Evolutionary conservation across 306 rosid genomes (phyloP).

Genomic region (Rosa lucieae): DNA sequence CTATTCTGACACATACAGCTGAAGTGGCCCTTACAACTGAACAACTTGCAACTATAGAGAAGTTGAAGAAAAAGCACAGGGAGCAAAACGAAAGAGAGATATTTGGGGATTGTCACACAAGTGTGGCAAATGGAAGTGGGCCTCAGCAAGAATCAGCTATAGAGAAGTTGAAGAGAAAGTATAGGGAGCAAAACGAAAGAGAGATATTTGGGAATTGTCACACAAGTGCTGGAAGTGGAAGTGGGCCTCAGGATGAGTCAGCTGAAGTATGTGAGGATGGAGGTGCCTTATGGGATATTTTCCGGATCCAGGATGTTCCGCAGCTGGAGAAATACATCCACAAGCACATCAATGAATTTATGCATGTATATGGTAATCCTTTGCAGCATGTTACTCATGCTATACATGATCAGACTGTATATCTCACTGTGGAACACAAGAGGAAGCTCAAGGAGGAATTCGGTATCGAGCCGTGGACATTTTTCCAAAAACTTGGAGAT

Average conservation of each 20-base stretch:
- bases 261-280: conserved; percentile 19
- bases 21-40: conserved; percentile 29
- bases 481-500: conserved; percentile 52
- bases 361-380: conserved; percentile 58
- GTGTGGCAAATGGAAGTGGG: background rate
- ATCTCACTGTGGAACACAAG: conserved; percentile 62
- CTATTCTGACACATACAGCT: conserved; percentile 68
- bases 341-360: conserved; percentile 70
- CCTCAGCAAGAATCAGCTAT: background rate
- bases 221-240: too few species aligned
- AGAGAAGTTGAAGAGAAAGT: too few species aligned
- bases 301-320: conserved; percentile 76
- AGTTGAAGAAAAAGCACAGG: conserved; percentile 38
- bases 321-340: conserved; percentile 67
- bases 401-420: conserved; percentile 70
- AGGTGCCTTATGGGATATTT: conserved; percentile 92
- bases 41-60: conserved; percentile 20
- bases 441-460: conserved; percentile 73
- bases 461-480: conserved; percentile 56
- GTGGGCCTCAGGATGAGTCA: background rate
- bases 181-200: too few species aligned
- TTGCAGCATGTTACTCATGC: conserved; percentile 67
- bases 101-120: conserved; percentile 18
- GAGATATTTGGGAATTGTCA: too few species aligned
- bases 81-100: conserved; percentile 58